phyloP scores from a whole-genome alignment of 768 basidiomycete genomes.

The Kwoniella dendrophila region DNA sequence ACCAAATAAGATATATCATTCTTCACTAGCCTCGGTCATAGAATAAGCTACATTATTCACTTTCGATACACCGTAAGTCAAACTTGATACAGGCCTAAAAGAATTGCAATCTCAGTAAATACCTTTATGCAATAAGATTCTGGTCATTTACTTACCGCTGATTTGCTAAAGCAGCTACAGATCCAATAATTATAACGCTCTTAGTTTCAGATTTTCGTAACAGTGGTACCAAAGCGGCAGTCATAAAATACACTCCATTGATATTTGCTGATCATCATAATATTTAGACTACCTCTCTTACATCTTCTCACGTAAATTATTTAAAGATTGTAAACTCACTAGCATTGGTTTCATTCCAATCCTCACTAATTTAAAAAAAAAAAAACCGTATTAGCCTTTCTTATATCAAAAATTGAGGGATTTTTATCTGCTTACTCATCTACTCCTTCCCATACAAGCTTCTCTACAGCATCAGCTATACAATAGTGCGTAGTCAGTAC shows the following conservation, averaged over 20 bases:
- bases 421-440: slow-evolving; percentile 26
- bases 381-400: not conserved
- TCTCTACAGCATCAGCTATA: slow-evolving; percentile 25
- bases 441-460: slow-evolving; percentile 26
- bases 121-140: not conserved
- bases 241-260: slow-evolving; percentile 35
- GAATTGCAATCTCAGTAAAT: not conserved
- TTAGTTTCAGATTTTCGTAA: slow-evolving; percentile 25
- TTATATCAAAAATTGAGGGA: not conserved
- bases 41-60: slow-evolving; percentile 8
- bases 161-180: slow-evolving; percentile 28
- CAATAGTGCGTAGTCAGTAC: not conserved
- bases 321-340: slow-evolving; percentile 2
- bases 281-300: too few relatives aligned
- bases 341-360: slow-evolving; percentile 23
- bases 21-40: not conserved
- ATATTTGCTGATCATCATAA: slow-evolving; percentile 14
- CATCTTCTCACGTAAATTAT: not conserved
- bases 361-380: slow-evolving; percentile 6
- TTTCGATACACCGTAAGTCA: slow-evolving; percentile 36
- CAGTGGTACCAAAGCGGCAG: slow-evolving; percentile 31
- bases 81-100: slow-evolving; percentile 14
- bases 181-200: slow-evolving; percentile 34
- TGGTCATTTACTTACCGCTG: slow-evolving; percentile 18
- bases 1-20: not conserved